Evolutionary conservation across 2,329 filamentous ascomycete species (phyloP), one percentile per base, ranked within the genome.

Genomic region (Mycosphaerella sp.): DNA sequence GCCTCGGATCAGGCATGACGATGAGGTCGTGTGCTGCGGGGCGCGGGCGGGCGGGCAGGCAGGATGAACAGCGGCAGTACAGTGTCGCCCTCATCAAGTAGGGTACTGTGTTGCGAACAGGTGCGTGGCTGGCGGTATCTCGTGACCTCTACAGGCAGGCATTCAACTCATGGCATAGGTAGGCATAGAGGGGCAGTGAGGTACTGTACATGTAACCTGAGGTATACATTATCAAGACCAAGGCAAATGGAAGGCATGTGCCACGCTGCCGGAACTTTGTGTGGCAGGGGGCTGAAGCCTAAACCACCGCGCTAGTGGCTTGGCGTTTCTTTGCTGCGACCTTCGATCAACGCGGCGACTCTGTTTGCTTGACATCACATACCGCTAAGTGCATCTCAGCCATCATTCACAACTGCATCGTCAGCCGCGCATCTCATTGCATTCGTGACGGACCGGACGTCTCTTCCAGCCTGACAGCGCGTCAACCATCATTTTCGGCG

Each of bases 1-100:
- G 58, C 39, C 59, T 55, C 45, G 56, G 45, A 34, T 60, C 59
- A 25, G 59, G 58, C 58, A 49, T 56, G 43, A n/a, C 28, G 52
- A 46, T 27, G 30, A 32, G 50, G 48, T 32, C 34, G 37, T 41
- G 18, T 16, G 44, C 21, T 25, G 25, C 30, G 36, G 14, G 21
- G 28, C 14, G 36, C 36, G 45, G 35, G 27, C 17, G 25, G 16
- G 21, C 21, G n/a, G 25, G 35, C 35, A 30, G 14, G 18, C 36
- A 47, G 32, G 18, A 18, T 9, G 5, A 40, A 17, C 37, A 16
- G 12, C 6, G 34, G 34, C 34, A 39, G 14, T 4, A 14, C 3
- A 12, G 16, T 21, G 14, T 41, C 14, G 4, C 21, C 21, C 21
- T 41, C 37, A 41, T 41, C 14, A 41, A 41, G 16, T 2, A 41